Base-by-base conservation (phyloP, 805 yeast species). In the Cyberlindnera americana region DNA sequence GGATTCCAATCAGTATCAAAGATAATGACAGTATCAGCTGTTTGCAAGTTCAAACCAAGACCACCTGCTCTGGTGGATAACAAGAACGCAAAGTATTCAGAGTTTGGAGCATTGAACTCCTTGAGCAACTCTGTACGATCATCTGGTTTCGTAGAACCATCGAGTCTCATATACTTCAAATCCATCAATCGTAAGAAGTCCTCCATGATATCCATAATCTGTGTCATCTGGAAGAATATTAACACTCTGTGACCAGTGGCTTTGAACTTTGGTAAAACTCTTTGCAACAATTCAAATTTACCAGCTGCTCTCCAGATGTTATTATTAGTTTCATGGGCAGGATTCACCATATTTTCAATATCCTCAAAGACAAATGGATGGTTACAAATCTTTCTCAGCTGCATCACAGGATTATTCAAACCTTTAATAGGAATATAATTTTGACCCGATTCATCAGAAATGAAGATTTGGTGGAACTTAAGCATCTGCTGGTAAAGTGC, bases 1-100 rank as follows among this genome's bases (percentile, higher is more conserved):
- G 95, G 95, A 57, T 85, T 85, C 95, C 95, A 85, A 66, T 85
- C 95, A 13, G 91, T 83, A 60, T 85, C 95, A 59, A 84, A 85
- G 47, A 85, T 85, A 47, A 85, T 78, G 43, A 85, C 95, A 0
- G 95, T 85, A 59, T 85, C 95, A 4, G 95, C 95, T 19, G 90
- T 83, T 66, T 85, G 95, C 60, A 85, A 75, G 61, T 85, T 85
- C 55, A 85, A 72, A 57, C 95, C 95, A 53, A 85, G 74, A 49
- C 95, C 95, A 73, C 95, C 95, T 38, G 95, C 95, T 70, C 95
- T 79, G 0, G 95, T 85, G 1, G 91, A 83, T 44, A 85, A 66
- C 43, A 85, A 65, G 68, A 85, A 85, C 48, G 87, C 81, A 62
- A 85, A 85, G 56, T 81, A 83, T 3, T 81, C 88, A 8, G 91